These are phyloP conservation scores for Daldinia caldariorum DNA, from an alignment of 495 filamentous ascomycete genomes.

Conservation along the genomic window DNA sequence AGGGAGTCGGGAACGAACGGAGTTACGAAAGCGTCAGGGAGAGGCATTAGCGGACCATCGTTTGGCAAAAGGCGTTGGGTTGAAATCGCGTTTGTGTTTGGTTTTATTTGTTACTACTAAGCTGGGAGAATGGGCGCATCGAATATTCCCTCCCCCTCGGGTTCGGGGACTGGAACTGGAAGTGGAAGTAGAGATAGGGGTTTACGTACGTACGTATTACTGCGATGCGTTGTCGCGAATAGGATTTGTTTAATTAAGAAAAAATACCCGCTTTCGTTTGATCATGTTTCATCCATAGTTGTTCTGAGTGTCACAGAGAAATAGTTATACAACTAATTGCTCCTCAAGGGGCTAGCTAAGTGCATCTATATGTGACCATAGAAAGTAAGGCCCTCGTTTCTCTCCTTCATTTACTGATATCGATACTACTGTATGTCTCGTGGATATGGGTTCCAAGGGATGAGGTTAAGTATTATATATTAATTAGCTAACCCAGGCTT, in stretches of 20 bases:
- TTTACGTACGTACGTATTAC: constrained; percentile 10
- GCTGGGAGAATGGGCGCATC: neutral
- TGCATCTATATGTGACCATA: constrained; percentile 3
- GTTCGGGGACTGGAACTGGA: neutral
- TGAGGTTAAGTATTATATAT: neutral
- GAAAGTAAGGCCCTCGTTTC: neutral
- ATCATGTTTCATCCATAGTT: neutral
- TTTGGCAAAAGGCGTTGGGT: constrained; percentile 17
- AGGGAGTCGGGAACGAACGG: constrained; percentile 5
- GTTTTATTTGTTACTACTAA: too few species aligned
- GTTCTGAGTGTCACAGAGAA: neutral
- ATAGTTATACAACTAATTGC: neutral
- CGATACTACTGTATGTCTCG: constrained; percentile 1
- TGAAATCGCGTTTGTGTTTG: constrained; percentile 23
- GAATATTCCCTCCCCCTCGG: neutral
- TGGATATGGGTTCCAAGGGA: neutral
- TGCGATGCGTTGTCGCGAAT: neutral
- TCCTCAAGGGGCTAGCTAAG: neutral
- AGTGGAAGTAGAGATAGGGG: neutral
- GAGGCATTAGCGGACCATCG: constrained; percentile 10
- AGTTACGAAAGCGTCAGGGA: constrained; percentile 1
- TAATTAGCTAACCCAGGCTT: neutral
- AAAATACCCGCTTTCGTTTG: constrained; percentile 5
- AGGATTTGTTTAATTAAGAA: neutral
- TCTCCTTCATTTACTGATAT: neutral